These are phyloP conservation scores for Hymenoscyphus infarciens DNA, from an alignment of 2,329 filamentous ascomycete genomes.

Conservation along the genomic window DNA sequence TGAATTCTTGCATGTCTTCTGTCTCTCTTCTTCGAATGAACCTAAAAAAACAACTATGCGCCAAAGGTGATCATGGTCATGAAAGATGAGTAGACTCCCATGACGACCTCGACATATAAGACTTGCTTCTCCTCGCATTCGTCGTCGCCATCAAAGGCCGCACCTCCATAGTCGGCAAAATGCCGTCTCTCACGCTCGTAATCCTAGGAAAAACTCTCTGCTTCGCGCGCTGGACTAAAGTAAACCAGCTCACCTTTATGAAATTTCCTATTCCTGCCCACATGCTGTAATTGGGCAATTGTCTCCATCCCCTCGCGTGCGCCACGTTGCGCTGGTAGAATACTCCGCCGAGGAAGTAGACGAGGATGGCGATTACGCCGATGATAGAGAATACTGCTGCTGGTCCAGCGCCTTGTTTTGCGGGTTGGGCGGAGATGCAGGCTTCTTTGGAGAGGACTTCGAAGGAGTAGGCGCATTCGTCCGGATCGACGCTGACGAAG, in stretches of 20 bases:
- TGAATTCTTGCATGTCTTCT: slow-evolving; percentile 4
- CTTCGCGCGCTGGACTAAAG: slow-evolving; percentile 29
- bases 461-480: slow-evolving; percentile 95
- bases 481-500: slow-evolving; percentile 78
- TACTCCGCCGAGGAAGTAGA: slow-evolving; percentile 87
- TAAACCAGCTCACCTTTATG: slow-evolving; percentile 60
- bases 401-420: slow-evolving; percentile 69
- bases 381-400: slow-evolving; percentile 86
- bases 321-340: slow-evolving; percentile 94
- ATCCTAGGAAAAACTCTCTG: slow-evolving; percentile 30
- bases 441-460: slow-evolving; percentile 83
- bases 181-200: slow-evolving; percentile 33
- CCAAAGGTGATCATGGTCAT: slow-evolving; percentile 16
- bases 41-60: slow-evolving; percentile 6
- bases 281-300: slow-evolving; percentile 88
- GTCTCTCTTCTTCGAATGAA: slow-evolving; percentile 2
- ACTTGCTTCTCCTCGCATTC: slow-evolving; percentile 12
- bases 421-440: slow-evolving; percentile 64
- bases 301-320: slow-evolving; percentile 91
- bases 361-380: slow-evolving; percentile 68
- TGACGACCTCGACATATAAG: slow-evolving; percentile 27
- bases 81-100: slow-evolving; percentile 30
- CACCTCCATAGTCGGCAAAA: slow-evolving; percentile 34
- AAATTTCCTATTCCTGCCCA: slow-evolving; percentile 88
- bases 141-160: slow-evolving; percentile 23